phyloP scores from a whole-genome alignment of 2,329 filamentous ascomycete species.

The Pyrenophora graminea region DNA sequence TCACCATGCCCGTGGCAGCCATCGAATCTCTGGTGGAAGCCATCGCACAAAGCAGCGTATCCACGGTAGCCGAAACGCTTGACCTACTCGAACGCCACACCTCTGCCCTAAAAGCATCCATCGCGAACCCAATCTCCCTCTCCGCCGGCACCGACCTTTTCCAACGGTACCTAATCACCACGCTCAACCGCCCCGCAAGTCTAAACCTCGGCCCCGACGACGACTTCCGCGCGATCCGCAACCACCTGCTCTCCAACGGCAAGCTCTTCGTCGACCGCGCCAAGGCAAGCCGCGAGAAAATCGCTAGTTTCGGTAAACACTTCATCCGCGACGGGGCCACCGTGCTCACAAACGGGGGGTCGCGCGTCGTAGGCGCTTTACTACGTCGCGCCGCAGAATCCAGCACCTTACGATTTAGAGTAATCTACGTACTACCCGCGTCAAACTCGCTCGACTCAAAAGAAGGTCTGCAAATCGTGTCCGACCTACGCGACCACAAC shows the following conservation, averaged over 20 bases:
- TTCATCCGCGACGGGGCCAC: conserved; percentile 79
- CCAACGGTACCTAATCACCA: conserved; percentile 87
- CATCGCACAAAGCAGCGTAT: conserved; percentile 76
- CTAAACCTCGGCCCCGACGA: conserved; percentile 54
- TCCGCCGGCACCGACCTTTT: conserved; percentile 95
- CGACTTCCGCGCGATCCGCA: conserved; percentile 82
- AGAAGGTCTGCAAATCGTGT: conserved; percentile 74
- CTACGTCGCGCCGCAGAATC: conserved; percentile 74
- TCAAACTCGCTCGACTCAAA: conserved; percentile 40
- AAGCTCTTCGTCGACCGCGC: conserved; percentile 85
- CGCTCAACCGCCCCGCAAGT: conserved; percentile 58
- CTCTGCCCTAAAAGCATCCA: conserved; percentile 72
- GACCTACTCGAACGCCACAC: conserved; percentile 80
- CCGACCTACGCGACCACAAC: conserved; percentile 70
- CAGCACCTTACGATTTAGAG: conserved; percentile 71
- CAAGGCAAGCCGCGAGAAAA: conserved; percentile 80
- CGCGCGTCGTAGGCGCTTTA: conserved; percentile 78
- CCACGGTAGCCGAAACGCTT: conserved; percentile 92
- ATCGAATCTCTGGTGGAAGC: conserved; percentile 90
- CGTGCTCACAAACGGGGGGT: conserved; percentile 90
- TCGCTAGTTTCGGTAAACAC: conserved; percentile 76
- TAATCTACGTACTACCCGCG: conserved; percentile 67
- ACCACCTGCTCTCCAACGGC: conserved; percentile 83
- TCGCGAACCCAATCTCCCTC: conserved; percentile 87
- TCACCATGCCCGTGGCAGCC: conserved; percentile 94